Evolutionary conservation across 73 alveolate genomes (phyloP).

Genomic region (Diophrys sp.): DNA sequence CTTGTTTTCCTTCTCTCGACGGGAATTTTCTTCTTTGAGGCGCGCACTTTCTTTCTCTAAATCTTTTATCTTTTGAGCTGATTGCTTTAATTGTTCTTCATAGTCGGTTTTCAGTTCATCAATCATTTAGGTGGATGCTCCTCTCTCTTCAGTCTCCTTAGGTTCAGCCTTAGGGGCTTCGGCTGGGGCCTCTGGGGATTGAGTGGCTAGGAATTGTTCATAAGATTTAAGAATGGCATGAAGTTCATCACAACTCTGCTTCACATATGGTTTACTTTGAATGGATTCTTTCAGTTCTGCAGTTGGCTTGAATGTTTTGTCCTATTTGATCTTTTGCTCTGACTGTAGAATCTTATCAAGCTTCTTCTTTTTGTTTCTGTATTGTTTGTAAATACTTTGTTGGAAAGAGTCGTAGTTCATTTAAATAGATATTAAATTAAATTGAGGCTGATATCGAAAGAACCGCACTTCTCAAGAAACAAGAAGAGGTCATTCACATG

Average conservation of each 20-base stretch:
- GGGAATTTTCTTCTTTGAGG: background rate
- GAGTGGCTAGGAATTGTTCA: background rate
- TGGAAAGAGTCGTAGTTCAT: background rate
- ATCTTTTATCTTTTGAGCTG: background rate
- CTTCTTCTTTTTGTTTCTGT: background rate
- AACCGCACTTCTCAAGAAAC: constrained; percentile 40
- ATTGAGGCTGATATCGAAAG: constrained; percentile 65
- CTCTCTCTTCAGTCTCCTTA: background rate
- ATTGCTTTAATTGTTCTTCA: no score
- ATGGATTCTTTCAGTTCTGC: background rate
- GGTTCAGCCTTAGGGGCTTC: background rate
- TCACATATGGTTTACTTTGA: background rate
- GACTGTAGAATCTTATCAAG: background rate
- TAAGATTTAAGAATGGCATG: background rate
- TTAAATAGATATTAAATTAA: no score
- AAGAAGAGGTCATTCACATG: constrained; percentile 35
- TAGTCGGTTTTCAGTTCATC: background rate
- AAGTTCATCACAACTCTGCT: background rate
- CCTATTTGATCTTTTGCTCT: background rate
- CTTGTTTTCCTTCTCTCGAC: background rate
- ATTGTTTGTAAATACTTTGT: background rate
- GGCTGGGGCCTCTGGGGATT: background rate
- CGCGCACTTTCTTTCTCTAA: background rate
- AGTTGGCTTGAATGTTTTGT: background rate
- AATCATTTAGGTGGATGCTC: background rate